phyloP scores from a whole-genome alignment of 495 filamentous ascomycete species.

The Parachaetomium inaequale region DNA sequence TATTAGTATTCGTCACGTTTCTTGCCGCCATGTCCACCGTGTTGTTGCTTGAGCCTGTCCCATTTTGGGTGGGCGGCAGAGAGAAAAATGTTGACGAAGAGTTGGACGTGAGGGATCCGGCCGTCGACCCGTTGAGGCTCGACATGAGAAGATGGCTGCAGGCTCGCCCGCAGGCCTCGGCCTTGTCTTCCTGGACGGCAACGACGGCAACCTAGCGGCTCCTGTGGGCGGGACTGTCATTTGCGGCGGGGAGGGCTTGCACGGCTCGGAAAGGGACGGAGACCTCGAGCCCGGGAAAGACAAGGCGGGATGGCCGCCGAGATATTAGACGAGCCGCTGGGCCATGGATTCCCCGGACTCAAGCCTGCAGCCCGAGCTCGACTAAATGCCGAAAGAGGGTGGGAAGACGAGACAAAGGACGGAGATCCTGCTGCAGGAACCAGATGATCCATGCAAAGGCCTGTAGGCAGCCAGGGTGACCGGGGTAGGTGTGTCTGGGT shows the following conservation, averaged over 20 bases:
- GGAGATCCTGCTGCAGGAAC: not conserved
- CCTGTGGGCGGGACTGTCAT: not conserved
- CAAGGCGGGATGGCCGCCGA: slow-evolving; percentile 23
- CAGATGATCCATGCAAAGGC: not conserved
- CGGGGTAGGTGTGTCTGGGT: not conserved
- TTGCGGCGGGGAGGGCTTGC: not conserved
- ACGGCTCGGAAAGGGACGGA: not conserved
- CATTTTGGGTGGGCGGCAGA: not conserved
- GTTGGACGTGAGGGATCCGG: not conserved
- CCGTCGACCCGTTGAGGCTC: slow-evolving; percentile 7
- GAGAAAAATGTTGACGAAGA: not conserved
- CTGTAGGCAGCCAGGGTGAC: not conserved
- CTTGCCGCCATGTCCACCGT: not conserved
- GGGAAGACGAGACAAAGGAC: not conserved
- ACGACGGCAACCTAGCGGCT: not conserved
- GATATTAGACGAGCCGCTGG: slow-evolving; percentile 26
- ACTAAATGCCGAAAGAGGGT: not conserved
- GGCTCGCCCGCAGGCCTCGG: not conserved
- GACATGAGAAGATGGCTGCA: slow-evolving; percentile 12
- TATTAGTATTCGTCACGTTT: not conserved
- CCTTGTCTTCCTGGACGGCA: not conserved
- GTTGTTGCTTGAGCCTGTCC: not conserved
- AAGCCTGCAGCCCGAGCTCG: not conserved
- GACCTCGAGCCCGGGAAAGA: slow-evolving; percentile 10
- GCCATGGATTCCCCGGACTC: slow-evolving; percentile 28